Evolutionary conservation across 2,329 filamentous ascomycete species (phyloP), one percentile per base, ranked within the genome.

Genomic region (Ophiostoma novo-ulmi): DNA sequence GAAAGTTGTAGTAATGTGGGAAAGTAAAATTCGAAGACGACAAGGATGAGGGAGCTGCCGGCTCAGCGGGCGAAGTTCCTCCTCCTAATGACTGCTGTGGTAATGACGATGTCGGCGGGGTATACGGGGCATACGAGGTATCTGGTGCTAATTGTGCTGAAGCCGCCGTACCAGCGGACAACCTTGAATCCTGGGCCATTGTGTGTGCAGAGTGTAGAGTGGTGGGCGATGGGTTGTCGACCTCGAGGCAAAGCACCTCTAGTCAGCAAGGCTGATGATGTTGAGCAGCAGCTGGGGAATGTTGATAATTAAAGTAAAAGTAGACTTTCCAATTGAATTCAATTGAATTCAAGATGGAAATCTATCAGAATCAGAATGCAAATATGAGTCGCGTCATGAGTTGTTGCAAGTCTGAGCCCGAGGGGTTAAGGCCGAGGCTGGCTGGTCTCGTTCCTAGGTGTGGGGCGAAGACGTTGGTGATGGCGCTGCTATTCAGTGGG

Each of bases 1-100:
- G 92, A 82, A 93, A 94, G 81, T 83, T 82, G 85, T 93, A 91
- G 78, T 88, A 86, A 75, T 83, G 84, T 4, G 88, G 88, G 79
- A 88, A 90, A 55, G 75, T 70, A 79, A 89, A 89, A 20, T 31
- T 3, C 31, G 31, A 31, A 31, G 31, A 31, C 31, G 65, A 10
- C 17, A 39, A 64, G 13, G 68, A 39, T 4, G 68, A 58, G 11
- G 8, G 68, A 63, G 6, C 31, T 31, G 31, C 31, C 31, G 52
- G 22, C 3, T 58, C n/a, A 17, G 52, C 17, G 17, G 52, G n/a
- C n/a, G 52, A 55, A 67, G 26, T 63, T 65, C 35, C 69, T 35
- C 39, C 41, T 13, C 55, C 35, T 36, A 63, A 52, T n/a, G 66
- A 55, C 64, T 26, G 69, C 11, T 66, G 58, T 2, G 64, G 67